These are phyloP conservation scores for Epicoccum nigrum DNA, from an alignment of 2,329 filamentous ascomycete genomes.

Conservation along the genomic window DNA sequence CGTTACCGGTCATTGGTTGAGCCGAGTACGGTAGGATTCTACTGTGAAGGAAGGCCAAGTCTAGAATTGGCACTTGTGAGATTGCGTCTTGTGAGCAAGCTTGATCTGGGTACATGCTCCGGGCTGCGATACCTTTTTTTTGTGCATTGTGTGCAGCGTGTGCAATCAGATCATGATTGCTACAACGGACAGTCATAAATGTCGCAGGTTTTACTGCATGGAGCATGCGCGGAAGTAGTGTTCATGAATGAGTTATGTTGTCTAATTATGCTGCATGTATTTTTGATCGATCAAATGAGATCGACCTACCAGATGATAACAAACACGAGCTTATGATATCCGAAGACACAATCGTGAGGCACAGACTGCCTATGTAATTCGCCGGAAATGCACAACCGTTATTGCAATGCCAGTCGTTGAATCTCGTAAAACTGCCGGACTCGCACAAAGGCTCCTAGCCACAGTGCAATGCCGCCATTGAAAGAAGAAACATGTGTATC, in stretches of 20 bases:
- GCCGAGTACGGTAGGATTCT: slow-evolving; percentile 1
- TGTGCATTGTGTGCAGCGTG: neutral
- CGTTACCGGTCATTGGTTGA: slow-evolving; percentile 15
- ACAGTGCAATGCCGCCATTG: slow-evolving; percentile 3
- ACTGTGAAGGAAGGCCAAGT: slow-evolving; percentile 5
- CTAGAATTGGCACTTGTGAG: slow-evolving; percentile 3
- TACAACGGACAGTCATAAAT: neutral
- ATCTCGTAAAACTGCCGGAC: slow-evolving; percentile 7
- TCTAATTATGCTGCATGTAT: slow-evolving; percentile 15
- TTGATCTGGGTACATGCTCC: slow-evolving; percentile 13
- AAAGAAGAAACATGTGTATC: slow-evolving; percentile 1
- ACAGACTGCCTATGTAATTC: slow-evolving; percentile 7
- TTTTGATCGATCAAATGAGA: slow-evolving; percentile 7
- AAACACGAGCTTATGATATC: slow-evolving; percentile 6
- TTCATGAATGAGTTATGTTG: slow-evolving; percentile 3
- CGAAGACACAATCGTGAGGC: slow-evolving; percentile 7
- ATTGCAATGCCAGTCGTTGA: slow-evolving; percentile 9
- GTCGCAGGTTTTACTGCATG: slow-evolving; percentile 3
- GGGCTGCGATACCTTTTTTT: slow-evolving; percentile 4
- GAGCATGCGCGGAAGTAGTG: neutral
- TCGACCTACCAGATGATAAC: slow-evolving; percentile 13
- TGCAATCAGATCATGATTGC: neutral
- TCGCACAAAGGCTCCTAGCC: neutral
- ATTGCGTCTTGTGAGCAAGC: slow-evolving; percentile 13
- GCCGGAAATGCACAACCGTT: slow-evolving; percentile 14